Evolutionary conservation across 176 grass and related monocot species (phyloP), one percentile per base, ranked within the genome.

Genomic region (Zizania latifolia): DNA sequence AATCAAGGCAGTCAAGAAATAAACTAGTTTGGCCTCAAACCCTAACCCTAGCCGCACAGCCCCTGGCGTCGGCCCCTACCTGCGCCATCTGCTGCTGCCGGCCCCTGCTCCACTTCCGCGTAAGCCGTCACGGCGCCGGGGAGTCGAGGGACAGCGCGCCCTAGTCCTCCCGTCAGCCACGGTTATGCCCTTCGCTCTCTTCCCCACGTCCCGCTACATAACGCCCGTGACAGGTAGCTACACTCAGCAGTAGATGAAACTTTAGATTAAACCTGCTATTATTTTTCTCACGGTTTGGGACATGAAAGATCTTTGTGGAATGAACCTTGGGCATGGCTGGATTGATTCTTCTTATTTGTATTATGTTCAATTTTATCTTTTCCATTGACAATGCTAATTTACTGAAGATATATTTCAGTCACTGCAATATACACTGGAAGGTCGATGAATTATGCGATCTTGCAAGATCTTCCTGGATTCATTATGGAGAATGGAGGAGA

Each of bases 321-420:
- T 51, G 8, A 62, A 63, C 23, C 57, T 46, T 62, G 40, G 22
- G 56, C 23, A 30, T 3, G 14, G 59, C 81, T 70, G 17, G 34
- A 33, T 58, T 19, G 46, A 72, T 10, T 39, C 48, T 36, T 60
- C 5, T 44, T 12, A 14, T 77, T 68, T 30, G 48, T 69, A 35
- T 51, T 31, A n/a, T 46, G 45, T 78, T 53, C 1, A 11, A 10
- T 36, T 81, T 79, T 41, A 54, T 71, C 37, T 26, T 76, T 56
- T 63, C 28, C 26, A 36, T 57, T 36, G 35, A 2, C 54, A 71
- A 38, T 65, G 5, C 41, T 43, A 50, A 82, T 50, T 76, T 65
- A 62, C 38, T 58, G 67, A 46, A 82, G 65, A 29, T 37, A 72
- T 33, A 37, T 77, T 57, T 63, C 85, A 87, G 85, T 65, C 4